Evolutionary conservation across 768 basidiomycete genomes (phyloP), one percentile per base, ranked within the genome.

Genomic region (Mycena vulgaris): DNA sequence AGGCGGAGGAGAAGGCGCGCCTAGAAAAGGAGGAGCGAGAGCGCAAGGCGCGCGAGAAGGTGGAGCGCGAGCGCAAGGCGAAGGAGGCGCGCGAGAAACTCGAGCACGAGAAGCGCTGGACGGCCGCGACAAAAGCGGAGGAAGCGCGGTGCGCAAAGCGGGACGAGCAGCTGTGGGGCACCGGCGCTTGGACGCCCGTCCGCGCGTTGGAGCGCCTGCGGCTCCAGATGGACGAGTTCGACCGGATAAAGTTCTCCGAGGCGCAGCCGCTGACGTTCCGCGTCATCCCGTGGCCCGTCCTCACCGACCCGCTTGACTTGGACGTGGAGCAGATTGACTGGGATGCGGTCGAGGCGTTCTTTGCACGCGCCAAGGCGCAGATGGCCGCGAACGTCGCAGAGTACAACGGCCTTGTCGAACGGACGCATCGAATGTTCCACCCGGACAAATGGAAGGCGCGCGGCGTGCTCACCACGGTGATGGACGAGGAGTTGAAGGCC

Each of bases 361-460:
- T 90, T 76, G 74, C 69, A 17, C 78, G 80, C 14, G 83, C 84
- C 28, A 78, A 81, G 69, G 10, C 9, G 21, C 63, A 57, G 23
- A 28, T 66, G 47, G 33, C 53, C 27, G 79, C 80, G 39, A 81
- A 83, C 17, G 21, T 69, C 28, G 81, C 83, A 70, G 84, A 86
- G 57, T 89, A 87, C 77, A 83, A 82, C 68, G 75, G 71, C 2
- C 83, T 90, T 60, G 82, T 90, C 3, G 83, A 89, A 78, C 86
- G 83, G 74, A 85, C 84, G 64, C 85, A 90, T 74, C 81, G 85
- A 30, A 75, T 88, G 69, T 90, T 89, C 74, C 90, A 89, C 69
- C 89, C 89, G 1, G 89, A 90, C 75, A 82, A 85, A 61, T 91
- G 88, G 90, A 80, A 85, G 39, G 82, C 88, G 16, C 80, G 89